Evolutionary conservation across 169 alveolate genomes (phyloP).

Genomic region (Toxoplasma gondii): DNA sequence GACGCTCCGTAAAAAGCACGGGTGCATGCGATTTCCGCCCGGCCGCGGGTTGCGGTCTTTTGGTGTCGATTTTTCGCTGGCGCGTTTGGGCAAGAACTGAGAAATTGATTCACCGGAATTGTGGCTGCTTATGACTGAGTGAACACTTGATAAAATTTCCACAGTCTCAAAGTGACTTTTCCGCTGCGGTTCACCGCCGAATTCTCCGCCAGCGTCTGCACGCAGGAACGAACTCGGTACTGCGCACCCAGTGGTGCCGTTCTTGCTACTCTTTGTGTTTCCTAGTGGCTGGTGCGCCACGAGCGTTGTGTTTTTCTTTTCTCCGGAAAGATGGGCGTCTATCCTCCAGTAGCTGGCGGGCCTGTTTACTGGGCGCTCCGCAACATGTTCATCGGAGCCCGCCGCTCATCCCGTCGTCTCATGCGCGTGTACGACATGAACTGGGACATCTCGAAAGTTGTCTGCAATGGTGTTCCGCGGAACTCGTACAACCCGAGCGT

Average conservation of each 20-base stretch:
- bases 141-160: neutral
- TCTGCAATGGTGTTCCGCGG: slow-evolving; percentile 45
- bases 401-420: neutral
- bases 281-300: neutral
- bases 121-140: no score
- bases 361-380: slow-evolving; percentile 57
- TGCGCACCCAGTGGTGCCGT: neutral
- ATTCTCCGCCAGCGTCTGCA: neutral
- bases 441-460: slow-evolving; percentile 48
- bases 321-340: neutral
- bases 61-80: no score
- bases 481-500: slow-evolving; percentile 54
- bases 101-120: no score
- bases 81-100: no score
- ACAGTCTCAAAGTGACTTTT: no score
- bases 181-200: neutral
- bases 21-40: no score
- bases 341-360: slow-evolving; percentile 45
- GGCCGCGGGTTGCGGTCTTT: no score
- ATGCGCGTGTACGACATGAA: slow-evolving; percentile 49
- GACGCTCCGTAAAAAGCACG: no score
- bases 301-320: neutral
- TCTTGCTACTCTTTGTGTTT: neutral
- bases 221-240: neutral
- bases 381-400: neutral